Evolutionary conservation across 306 rosid genomes (phyloP), one percentile per base, ranked within the genome.

Genomic region (Trifolium fragiferum): DNA sequence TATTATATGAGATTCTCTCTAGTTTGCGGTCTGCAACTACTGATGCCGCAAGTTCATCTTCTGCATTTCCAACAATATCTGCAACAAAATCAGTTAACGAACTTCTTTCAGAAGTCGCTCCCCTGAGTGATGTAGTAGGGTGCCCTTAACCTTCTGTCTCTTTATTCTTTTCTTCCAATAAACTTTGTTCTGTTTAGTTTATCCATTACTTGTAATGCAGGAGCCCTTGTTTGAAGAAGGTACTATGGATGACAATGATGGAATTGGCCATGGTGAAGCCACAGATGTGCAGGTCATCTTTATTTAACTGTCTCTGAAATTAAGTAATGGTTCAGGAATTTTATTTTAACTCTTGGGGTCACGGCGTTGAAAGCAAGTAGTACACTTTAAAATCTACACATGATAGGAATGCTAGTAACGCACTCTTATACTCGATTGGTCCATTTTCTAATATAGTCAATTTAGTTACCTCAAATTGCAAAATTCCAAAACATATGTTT

Each of bases 21-120:
- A 89, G 93, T 72, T 86, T 92, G 82, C 86, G 74, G 71, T 79
- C 98, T 66, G 82, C 81, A n/a, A 84, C 87, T 30, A 63, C 87
- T 73, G 88, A 83, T 54, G 87, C 90, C 78, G 96, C 96, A 37
- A 89, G 96, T 88, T 91, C 98, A 27, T 94, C 97, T 57, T 91
- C 96, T 69, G 90, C 89, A 73, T 96, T 91, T 82, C 90, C 89
- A 59, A 63, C 81, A 41, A 73, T 86, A 77, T 83, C 96, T 21
- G 62, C 85, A 67, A 47, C 90, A 61, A 90, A 87, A 76, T 84
- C 89, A 66, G 96, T 91, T 66, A 87, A 76, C 1, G 85, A 90
- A 73, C 96, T 91, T 76, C 88, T 91, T 72, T 90, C 93, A 63
- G 93, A 88, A 73, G 82, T 89, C 67, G 84, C 84, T 47, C 88